Evolutionary conservation across 176 grass and related monocot genomes (phyloP).

Genomic region (Musa troglodytarum): DNA sequence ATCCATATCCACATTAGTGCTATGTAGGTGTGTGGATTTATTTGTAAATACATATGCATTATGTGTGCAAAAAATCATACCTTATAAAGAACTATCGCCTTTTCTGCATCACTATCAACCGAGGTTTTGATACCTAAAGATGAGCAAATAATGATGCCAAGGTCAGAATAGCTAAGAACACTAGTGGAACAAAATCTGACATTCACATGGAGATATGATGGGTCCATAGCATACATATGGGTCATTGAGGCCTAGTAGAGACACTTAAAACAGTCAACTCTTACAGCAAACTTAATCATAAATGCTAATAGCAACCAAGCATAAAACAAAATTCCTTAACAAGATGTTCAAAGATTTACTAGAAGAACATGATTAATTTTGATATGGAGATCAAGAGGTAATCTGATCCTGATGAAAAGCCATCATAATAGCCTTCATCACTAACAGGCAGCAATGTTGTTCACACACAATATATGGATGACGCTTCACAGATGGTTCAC

Average conservation of each 20-base stretch:
- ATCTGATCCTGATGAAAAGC: background rate
- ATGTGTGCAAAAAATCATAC: conserved; percentile 24
- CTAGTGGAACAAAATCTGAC: too few species aligned
- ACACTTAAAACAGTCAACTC: background rate
- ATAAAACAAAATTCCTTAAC: background rate
- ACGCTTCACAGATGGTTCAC: too few species aligned
- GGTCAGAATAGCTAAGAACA: background rate
- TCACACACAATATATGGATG: too few species aligned
- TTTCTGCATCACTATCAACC: conserved; percentile 47
- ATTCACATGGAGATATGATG: background rate
- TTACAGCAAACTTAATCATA: background rate
- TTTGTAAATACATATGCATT: background rate
- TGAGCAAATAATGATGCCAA: conserved; percentile 14
- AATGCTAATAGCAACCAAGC: background rate
- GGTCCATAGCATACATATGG: background rate
- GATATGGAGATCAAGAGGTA: background rate
- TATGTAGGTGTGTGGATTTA: background rate
- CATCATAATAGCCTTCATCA: background rate
- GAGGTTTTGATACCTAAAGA: conserved; percentile 36
- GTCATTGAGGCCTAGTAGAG: background rate
- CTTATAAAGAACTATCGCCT: conserved; percentile 93
- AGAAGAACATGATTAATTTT: background rate
- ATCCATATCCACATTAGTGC: background rate
- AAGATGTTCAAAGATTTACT: background rate
- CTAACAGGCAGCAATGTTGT: background rate